Evolutionary conservation across 225 moss, liverwort and hornwort genomes (phyloP), one percentile per base, ranked within the genome.

Genomic region (Lunularia cruciata): DNA sequence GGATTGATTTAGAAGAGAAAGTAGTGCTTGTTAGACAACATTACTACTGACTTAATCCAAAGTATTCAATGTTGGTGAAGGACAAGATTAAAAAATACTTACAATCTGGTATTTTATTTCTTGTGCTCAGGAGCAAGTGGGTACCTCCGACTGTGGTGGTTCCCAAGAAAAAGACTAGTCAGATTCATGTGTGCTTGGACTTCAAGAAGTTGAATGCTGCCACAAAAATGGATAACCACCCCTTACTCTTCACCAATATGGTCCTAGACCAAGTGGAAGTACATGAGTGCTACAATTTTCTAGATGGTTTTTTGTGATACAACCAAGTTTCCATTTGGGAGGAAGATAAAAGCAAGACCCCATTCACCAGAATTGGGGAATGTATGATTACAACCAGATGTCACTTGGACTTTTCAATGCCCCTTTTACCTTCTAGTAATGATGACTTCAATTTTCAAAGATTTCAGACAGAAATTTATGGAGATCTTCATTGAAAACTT

Each of bases 31-130:
- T 42, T 42, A 6, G 42, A 6, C 42, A 42, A 12, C 42, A 12
- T 20, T 18, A 53, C 8, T 53, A 8, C 25, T 18, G 52, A 6
- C 19, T 53, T 6, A 53, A 53, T 53, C 52, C 52, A 7, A 53
- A 53, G 52, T 53, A 53, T 20, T 53, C 52, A 19, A 5, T 53
- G 25, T 20, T 53, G 8, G 52, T 53, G n/a, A 53, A 53, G 52
- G 52, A 25, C 52, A 20, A 53, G 52, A 53, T 53, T 18, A 20
- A 53, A 6, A 53, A 53, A 18, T 53, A 19, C n/a, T 20, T 53
- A 53, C 6, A 20, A 46, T 9, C 45, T 18, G 18, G 18, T 9
- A 46, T 46, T 9, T 8, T 46, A 46, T 46, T 8, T 18, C 52
- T 9, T 5, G 25, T 53, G 25, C 6, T 8, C 8, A 53, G 25